phyloP scores from a whole-genome alignment of 208 protist genomes.

The Acanthamoeba healyi region DNA sequence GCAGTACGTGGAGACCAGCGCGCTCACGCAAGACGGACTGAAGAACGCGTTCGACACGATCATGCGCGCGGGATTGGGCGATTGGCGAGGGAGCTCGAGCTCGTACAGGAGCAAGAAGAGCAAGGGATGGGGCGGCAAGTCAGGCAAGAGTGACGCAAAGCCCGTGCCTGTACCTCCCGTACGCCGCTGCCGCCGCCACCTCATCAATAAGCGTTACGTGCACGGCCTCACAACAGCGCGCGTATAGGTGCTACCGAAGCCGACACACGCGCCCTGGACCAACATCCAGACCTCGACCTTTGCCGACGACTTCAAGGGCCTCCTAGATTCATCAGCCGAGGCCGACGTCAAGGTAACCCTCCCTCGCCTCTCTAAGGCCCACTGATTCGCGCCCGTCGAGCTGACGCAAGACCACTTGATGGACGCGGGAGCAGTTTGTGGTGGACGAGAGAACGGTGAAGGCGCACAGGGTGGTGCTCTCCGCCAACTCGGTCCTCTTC shows the following conservation, averaged over 20 bases:
- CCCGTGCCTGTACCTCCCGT: not conserved
- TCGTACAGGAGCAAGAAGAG: not conserved
- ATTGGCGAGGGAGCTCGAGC: not conserved
- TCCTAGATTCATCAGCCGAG: conserved; percentile 18
- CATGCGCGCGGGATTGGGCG: not conserved
- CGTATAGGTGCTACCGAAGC: not conserved
- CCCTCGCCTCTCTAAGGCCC: too few relatives aligned
- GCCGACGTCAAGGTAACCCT: conserved; percentile 64
- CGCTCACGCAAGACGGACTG: conserved; percentile 91
- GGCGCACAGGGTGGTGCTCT: conserved; percentile 58
- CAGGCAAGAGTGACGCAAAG: not conserved
- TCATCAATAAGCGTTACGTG: not conserved
- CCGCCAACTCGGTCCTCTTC: conserved; percentile 62
- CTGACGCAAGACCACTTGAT: too few relatives aligned
- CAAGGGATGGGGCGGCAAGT: conserved; percentile 2
- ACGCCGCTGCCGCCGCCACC: not conserved
- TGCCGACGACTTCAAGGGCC: conserved; percentile 70
- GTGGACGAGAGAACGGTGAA: not conserved
- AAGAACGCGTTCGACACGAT: conserved; percentile 81
- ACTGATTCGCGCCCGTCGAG: too few relatives aligned
- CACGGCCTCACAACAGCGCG: too few relatives aligned
- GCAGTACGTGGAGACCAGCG: conserved; percentile 95
- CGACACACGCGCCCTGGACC: conserved; percentile 76
- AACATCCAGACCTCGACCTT: conserved; percentile 77
- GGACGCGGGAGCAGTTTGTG: not conserved